A percentile compares a stretch with the other conserved stretches of the same genome.
Evolutionary conservation across 2,329 filamentous ascomycete species (phyloP).

Genomic region (Colletotrichum sojae): DNA sequence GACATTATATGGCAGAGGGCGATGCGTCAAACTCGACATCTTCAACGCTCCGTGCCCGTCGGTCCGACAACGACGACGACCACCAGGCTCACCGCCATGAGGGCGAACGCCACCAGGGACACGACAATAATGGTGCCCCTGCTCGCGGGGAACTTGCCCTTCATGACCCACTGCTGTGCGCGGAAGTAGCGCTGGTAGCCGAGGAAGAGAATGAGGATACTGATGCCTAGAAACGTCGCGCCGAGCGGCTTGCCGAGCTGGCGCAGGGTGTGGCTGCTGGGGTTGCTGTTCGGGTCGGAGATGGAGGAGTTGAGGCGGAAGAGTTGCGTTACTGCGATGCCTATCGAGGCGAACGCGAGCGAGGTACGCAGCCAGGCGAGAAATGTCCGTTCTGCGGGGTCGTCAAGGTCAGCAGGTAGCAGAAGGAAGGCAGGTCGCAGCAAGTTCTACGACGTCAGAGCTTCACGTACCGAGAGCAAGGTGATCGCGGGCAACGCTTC

Average conservation of each 20-base stretch:
- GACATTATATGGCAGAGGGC: background rate
- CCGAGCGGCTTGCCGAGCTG: constrained; percentile 81
- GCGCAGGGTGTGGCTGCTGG: constrained; percentile 63
- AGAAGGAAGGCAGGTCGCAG: constrained; percentile 3
- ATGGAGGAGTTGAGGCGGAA: constrained; percentile 84
- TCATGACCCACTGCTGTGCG: constrained; percentile 83
- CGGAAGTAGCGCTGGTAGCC: constrained; percentile 86
- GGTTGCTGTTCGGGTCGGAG: constrained; percentile 46
- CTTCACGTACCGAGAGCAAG: constrained; percentile 76
- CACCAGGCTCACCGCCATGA: constrained; percentile 73
- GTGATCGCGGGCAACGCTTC: constrained; percentile 86
- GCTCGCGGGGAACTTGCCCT: constrained; percentile 84
- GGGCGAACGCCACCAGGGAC: constrained; percentile 72
- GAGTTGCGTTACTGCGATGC: constrained; percentile 86
- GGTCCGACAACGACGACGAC: constrained; percentile 70
- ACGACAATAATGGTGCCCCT: constrained; percentile 82
- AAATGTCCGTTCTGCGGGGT: constrained; percentile 79
- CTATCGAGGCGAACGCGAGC: constrained; percentile 85
- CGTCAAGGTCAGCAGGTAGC: background rate
- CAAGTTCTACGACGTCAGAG: too few relatives aligned
- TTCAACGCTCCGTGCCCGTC: constrained; percentile 45
- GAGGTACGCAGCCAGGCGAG: constrained; percentile 89
- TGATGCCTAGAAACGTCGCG: constrained; percentile 81
- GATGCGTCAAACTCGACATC: background rate
- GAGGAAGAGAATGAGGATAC: constrained; percentile 80